These are phyloP conservation scores for Westerdykella ornata DNA, from an alignment of 2,329 filamentous ascomycete species.

Conservation along the genomic window DNA sequence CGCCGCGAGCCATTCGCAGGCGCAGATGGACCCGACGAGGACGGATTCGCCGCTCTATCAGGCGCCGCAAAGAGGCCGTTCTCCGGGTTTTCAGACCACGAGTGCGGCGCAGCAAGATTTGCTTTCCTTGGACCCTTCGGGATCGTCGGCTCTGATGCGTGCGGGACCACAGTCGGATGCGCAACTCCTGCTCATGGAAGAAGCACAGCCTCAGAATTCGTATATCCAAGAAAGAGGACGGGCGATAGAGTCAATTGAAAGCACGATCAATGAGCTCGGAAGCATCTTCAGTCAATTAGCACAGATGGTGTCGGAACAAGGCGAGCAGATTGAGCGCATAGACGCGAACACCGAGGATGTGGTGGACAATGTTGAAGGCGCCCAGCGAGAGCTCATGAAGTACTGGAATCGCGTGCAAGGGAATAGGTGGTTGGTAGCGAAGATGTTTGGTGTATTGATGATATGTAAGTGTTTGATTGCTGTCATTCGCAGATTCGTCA, in stretches of 20 bases:
- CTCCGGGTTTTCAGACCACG: conserved; percentile 42
- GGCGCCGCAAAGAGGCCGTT: conserved; percentile 62
- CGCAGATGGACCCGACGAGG: conserved; percentile 54
- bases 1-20: conserved; percentile 69
- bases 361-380: conserved; percentile 96
- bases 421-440: conserved; percentile 88
- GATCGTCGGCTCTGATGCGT: conserved; percentile 40
- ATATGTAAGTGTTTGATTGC: conserved; percentile 54
- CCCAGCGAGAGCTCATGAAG: conserved; percentile 89
- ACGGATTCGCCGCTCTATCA: conserved; percentile 83
- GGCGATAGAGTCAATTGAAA: conserved; percentile 93
- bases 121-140: conserved; percentile 69
- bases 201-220: conserved; percentile 73
- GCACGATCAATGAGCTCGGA: conserved; percentile 87
- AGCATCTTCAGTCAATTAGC: conserved; percentile 90
- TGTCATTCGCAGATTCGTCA: conserved; percentile 4
- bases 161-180: conserved; percentile 63
- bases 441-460: conserved; percentile 85
- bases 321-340: conserved; percentile 94
- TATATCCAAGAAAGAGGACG: conserved; percentile 93
- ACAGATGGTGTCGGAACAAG: conserved; percentile 94
- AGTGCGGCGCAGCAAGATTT: conserved; percentile 55
- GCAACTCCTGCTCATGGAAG: conserved; percentile 81
- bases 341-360: conserved; percentile 97
- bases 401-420: conserved; percentile 93